Evolutionary conservation across 192 early-diverging fungal species (phyloP), one percentile per base, ranked within the genome.

Genomic region (Borealophlyctis nickersoniae): DNA sequence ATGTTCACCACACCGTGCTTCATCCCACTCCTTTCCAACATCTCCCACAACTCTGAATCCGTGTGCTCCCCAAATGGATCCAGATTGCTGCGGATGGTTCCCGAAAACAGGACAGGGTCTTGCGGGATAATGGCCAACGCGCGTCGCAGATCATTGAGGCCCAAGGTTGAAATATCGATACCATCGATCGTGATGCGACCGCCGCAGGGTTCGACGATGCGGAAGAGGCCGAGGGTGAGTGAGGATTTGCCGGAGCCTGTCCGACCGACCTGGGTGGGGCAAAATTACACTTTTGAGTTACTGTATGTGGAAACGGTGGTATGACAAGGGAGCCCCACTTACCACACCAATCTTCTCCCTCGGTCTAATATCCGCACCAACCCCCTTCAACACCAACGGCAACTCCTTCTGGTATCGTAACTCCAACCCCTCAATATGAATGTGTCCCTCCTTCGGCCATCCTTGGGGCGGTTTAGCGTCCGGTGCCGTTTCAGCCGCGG

Each of bases 171-270:
- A 13, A 84, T 81, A 24, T 89, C 82, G 50, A 88, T 64, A 3
- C 87, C 87, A 67, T 91, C 91, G 33, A 93, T 81, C 3, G 64
- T 29, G 48, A 93, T 84, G 9, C 55, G 60, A 14, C 91, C 91
- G 19, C 74, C 49, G 4, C 23, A 26, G 2, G 61, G 48, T 56
- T 78, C 77, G 26, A 70, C 60, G 16, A 77, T 65, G 4, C 77
- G 74, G 34, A 78, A 73, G 14, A 78, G 54, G 3, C 71, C 61
- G n/a, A 69, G 56, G 52, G 77, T 72, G 19, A 78, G 55, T 14
- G 61, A 54, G 14, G 49, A 60, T 35, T 82, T 81, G 19, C 79
- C 79, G 22, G 67, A 55, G 19, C 79, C 79, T 3, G 79, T 81
- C 27, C 78, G 49, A 2, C 76, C 76, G 3, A 81, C 75, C 74